These are phyloP conservation scores for Cornus controversa DNA, from an alignment of 148 eudicot genomes.

Conservation along the genomic window DNA sequence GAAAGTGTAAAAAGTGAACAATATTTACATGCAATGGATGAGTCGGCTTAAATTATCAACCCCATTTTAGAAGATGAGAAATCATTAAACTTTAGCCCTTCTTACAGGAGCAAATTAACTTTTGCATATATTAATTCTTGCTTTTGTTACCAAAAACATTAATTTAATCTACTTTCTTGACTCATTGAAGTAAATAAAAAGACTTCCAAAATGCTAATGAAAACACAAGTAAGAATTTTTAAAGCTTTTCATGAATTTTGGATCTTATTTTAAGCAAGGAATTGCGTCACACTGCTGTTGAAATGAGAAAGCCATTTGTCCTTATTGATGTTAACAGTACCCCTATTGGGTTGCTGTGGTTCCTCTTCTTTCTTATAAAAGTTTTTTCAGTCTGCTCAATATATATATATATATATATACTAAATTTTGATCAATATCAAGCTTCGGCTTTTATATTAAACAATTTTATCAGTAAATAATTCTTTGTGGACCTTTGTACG, in stretches of 20 bases:
- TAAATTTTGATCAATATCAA: no score
- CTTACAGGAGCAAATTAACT: not conserved
- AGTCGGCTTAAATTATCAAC: no score
- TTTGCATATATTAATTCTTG: not conserved
- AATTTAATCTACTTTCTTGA: no score
- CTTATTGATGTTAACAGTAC: not conserved
- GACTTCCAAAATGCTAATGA: no score
- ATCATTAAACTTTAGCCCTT: no score
- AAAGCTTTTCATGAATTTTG: not conserved
- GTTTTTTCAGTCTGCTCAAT: not conserved
- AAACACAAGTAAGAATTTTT: not conserved
- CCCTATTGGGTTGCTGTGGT: not conserved
- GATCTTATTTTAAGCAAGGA: not conserved
- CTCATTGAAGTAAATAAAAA: no score
- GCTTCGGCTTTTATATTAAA: no score
- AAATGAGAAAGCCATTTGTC: not conserved
- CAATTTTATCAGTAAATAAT: no score
- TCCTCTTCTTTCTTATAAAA: not conserved
- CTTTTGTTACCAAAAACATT: not conserved
- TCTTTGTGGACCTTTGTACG: no score
- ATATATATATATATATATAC: not conserved
- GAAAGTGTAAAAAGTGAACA: no score
- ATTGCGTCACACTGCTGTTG: not conserved
- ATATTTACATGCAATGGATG: no score
- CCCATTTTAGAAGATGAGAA: no score